phyloP scores from a whole-genome alignment of 2,329 filamentous ascomycete species.

The Trichoderma endophyticum region DNA sequence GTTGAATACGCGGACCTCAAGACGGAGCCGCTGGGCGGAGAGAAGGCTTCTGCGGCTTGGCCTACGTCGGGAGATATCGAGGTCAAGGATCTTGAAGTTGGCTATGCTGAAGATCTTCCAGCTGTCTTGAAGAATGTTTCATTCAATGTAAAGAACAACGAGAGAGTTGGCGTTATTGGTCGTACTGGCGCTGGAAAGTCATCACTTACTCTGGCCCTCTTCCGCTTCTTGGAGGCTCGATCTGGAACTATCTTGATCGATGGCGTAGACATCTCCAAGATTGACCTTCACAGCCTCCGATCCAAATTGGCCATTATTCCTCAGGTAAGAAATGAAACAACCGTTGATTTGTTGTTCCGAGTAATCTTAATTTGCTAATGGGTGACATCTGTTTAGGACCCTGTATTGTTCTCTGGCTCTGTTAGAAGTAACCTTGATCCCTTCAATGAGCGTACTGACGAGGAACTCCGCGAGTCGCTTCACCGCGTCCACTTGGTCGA shows the following conservation, averaged over 20 bases:
- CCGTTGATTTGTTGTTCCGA: not conserved
- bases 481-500: conserved; percentile 65
- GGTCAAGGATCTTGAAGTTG: conserved; percentile 68
- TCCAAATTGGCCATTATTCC: conserved; percentile 78
- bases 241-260: conserved; percentile 68
- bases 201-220: conserved; percentile 69
- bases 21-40: conserved; percentile 63
- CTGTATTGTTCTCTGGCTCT: conserved; percentile 77
- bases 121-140: conserved; percentile 67
- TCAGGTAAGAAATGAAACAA: conserved; percentile 38
- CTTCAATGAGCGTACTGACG: conserved; percentile 67
- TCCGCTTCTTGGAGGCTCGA: conserved; percentile 70
- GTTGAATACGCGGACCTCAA: conserved; percentile 69
- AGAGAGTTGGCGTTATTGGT: conserved; percentile 73
- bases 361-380: not conserved
- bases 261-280: conserved; percentile 69
- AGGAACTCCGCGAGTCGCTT: conserved; percentile 66
- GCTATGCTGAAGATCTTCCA: conserved; percentile 68
- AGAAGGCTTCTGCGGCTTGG: conserved; percentile 66
- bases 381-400: conserved; percentile 51
- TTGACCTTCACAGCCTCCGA: conserved; percentile 66
- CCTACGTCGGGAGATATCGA: conserved; percentile 70
- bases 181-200: conserved; percentile 78
- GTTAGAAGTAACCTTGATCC: conserved; percentile 75
- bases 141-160: conserved; percentile 63